These are phyloP conservation scores for Catunica adiposa DNA, from an alignment of 2,329 filamentous ascomycete genomes.

Conservation along the genomic window DNA sequence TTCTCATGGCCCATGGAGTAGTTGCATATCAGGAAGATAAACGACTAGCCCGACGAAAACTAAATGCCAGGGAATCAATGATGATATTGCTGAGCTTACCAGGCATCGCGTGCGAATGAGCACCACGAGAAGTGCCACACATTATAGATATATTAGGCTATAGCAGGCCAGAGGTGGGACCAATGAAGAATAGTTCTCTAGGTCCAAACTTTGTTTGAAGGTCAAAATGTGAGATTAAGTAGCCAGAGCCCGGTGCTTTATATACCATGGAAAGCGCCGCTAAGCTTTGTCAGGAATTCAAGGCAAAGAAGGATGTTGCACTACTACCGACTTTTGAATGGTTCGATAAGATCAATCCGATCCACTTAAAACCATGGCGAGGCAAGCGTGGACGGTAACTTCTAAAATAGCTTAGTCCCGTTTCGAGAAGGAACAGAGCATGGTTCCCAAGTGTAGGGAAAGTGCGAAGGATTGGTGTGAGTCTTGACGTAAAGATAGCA, in stretches of 20 bases:
- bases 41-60: neutral
- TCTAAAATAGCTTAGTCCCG: neutral
- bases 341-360: neutral
- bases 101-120: slow-evolving; percentile 13
- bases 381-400: neutral
- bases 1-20: neutral
- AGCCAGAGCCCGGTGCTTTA: neutral
- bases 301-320: too few species aligned
- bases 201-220: neutral
- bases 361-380: neutral
- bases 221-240: neutral
- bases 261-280: neutral
- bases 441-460: too few species aligned
- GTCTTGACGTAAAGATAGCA: too few species aligned
- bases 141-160: neutral
- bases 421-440: neutral
- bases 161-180: neutral
- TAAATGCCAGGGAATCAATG: neutral
- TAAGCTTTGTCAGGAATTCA: too few species aligned
- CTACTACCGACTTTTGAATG: neutral
- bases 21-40: too few species aligned
- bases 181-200: neutral
- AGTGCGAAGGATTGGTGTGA: too few species aligned
- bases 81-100: slow-evolving; percentile 10
- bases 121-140: slow-evolving; percentile 13